Evolutionary conservation across 306 rosid genomes (phyloP).

Genomic region (Inga leiocalycina): DNA sequence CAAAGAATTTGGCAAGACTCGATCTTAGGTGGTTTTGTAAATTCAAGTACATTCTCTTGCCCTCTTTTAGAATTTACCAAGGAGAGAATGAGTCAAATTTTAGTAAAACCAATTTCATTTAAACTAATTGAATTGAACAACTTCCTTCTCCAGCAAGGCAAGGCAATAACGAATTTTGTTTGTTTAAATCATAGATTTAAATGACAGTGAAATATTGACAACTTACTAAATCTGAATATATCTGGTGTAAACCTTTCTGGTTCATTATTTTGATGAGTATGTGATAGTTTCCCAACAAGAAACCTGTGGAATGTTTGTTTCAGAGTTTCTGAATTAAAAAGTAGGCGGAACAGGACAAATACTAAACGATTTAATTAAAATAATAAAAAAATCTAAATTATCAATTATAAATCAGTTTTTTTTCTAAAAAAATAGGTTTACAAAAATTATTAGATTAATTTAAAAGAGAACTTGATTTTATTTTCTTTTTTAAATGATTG

Average conservation of each 20-base stretch:
- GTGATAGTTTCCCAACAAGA: not conserved
- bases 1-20: not conserved
- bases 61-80: conserved; percentile 14
- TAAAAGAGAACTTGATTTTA: too few relatives aligned
- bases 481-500: too few relatives aligned
- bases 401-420: too few relatives aligned
- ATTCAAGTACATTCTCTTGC: not conserved
- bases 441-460: too few relatives aligned
- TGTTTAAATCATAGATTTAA: not conserved
- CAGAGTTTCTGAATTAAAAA: not conserved
- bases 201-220: not conserved
- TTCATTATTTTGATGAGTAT: not conserved
- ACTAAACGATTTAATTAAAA: too few relatives aligned
- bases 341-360: too few relatives aligned
- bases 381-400: too few relatives aligned
- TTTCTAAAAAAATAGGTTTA: too few relatives aligned
- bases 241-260: not conserved
- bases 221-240: not conserved
- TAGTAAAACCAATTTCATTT: conserved; percentile 15
- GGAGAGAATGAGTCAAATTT: conserved; percentile 5
- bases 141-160: not conserved
- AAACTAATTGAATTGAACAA: conserved; percentile 28
- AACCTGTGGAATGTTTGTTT: not conserved
- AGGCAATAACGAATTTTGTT: not conserved
- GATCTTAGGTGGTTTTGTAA: not conserved